phyloP scores from a whole-genome alignment of 306 rosid genomes.

The Cicer arietinum region DNA sequence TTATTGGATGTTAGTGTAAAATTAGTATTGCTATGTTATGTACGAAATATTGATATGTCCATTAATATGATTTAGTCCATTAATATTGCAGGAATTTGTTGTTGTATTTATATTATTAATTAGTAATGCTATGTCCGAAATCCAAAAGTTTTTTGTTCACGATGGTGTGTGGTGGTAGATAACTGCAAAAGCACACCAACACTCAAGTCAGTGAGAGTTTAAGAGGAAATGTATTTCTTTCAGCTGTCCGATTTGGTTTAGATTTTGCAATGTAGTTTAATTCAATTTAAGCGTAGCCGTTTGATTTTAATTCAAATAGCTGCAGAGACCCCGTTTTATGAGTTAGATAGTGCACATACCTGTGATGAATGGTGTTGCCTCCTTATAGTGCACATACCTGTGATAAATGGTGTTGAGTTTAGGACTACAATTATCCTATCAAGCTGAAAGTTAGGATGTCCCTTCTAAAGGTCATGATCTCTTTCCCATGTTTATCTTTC shows the following conservation, averaged over 20 bases:
- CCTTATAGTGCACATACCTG: not conserved
- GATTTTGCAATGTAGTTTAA: too few species aligned
- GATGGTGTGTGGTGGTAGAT: not conserved
- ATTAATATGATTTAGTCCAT: too few species aligned
- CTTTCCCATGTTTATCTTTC: not conserved
- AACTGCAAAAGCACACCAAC: not conserved
- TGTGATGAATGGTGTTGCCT: not conserved
- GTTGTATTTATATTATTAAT: not conserved
- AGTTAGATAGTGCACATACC: not conserved
- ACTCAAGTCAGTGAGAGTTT: not conserved
- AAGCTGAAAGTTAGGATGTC: not conserved
- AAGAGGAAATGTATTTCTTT: not conserved
- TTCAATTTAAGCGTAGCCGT: too few species aligned
- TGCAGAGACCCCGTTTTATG: too few species aligned
- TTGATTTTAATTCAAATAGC: too few species aligned
- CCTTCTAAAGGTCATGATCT: not conserved
- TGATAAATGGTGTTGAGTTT: not conserved
- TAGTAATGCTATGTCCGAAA: not conserved
- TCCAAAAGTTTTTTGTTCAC: not conserved
- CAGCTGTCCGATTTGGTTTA: too few species aligned
- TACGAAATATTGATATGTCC: too few species aligned
- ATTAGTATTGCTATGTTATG: too few species aligned
- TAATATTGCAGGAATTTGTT: not conserved
- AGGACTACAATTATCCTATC: not conserved
- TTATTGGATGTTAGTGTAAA: too few species aligned